Conservation (phyloP, 2,329 filamentous ascomycete species). For the Epichloe gansuensis region DNA sequence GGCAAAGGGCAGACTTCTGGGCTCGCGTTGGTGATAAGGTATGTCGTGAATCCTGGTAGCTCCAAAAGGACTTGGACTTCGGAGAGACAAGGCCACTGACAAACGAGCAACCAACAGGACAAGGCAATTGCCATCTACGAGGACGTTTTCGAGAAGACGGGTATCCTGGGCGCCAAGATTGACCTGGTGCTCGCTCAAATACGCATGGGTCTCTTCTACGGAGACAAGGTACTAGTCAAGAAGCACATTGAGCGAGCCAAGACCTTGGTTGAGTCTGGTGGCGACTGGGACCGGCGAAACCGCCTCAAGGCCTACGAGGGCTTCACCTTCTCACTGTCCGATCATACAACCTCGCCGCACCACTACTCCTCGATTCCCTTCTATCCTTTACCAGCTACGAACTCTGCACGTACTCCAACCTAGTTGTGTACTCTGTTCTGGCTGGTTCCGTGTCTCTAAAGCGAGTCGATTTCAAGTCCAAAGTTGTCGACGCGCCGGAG, state of each 20-base stretch:
- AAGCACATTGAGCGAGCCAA: slow-evolving; percentile 87
- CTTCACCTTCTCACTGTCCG: slow-evolving; percentile 86
- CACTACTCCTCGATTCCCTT: slow-evolving; percentile 93
- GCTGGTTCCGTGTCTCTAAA: slow-evolving; percentile 90
- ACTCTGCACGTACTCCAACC: slow-evolving; percentile 87
- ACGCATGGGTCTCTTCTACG: slow-evolving; percentile 90
- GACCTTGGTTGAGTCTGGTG: slow-evolving; percentile 82
- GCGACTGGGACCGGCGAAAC: slow-evolving; percentile 97
- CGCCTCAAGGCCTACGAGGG: slow-evolving; percentile 95
- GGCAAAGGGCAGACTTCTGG: slow-evolving; percentile 95
- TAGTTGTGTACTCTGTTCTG: slow-evolving; percentile 92
- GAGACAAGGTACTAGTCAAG: slow-evolving; percentile 83
- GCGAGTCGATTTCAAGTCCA: slow-evolving; percentile 96
- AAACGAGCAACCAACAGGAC: slow-evolving; percentile 46
- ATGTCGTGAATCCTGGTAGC: slow-evolving; percentile 10
- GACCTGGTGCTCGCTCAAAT: slow-evolving; percentile 94
- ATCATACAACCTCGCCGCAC: slow-evolving; percentile 79
- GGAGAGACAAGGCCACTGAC: not conserved
- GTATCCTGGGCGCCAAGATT: slow-evolving; percentile 92
- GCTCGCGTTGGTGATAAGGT: slow-evolving; percentile 95
- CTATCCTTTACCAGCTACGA: slow-evolving; percentile 98
- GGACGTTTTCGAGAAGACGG: slow-evolving; percentile 91
- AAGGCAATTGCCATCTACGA: slow-evolving; percentile 90
- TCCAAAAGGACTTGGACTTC: not conserved
- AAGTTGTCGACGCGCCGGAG: slow-evolving; percentile 95